Evolutionary conservation across 1,284 basidiomycete species (phyloP).

Genomic region (Puccinia novopanici): DNA sequence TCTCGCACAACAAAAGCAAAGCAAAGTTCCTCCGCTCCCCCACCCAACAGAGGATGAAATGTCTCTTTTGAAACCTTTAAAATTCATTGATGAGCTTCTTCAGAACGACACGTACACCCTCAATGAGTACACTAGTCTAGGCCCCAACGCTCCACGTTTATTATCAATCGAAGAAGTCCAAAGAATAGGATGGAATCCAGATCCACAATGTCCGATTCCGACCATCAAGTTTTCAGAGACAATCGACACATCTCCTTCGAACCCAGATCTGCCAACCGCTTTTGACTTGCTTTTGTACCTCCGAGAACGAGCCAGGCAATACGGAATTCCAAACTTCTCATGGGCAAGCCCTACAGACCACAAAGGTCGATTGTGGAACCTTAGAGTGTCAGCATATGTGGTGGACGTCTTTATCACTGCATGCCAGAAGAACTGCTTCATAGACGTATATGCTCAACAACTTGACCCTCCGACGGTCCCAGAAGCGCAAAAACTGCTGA

Average conservation of each 20-base stretch:
- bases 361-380: background rate
- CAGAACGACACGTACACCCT: background rate
- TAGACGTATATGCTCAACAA: background rate
- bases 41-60: background rate
- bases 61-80: background rate
- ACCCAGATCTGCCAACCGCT: background rate
- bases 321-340: background rate
- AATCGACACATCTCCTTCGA: background rate
- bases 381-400: conserved; percentile 9
- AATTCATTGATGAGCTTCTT: background rate
- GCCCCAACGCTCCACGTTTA: background rate
- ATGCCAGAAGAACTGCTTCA: background rate
- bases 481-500: conserved; percentile 2
- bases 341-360: background rate
- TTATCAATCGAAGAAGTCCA: background rate
- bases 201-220: background rate
- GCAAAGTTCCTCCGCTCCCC: background rate
- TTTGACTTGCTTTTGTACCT: background rate
- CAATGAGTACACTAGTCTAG: conserved; percentile 1
- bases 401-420: conserved; percentile 12
- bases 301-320: background rate
- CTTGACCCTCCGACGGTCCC: background rate
- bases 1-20: conserved; percentile 6
- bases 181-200: background rate
- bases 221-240: background rate